phyloP scores from a whole-genome alignment of 1,284 basidiomycete genomes.

The Cystobasidium pallidum region DNA sequence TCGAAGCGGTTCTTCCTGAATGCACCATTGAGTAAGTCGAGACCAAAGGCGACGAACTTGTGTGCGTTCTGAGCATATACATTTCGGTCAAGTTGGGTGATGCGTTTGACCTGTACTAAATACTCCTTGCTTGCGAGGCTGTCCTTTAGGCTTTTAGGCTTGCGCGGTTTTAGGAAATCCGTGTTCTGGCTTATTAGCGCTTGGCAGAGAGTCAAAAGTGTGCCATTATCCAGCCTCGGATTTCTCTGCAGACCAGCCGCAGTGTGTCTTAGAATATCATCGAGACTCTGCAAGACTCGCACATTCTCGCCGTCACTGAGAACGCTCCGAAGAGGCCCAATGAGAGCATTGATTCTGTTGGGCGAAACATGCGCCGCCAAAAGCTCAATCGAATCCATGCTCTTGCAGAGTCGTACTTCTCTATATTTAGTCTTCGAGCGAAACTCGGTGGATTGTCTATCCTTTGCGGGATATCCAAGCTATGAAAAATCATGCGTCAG shows the following conservation, averaged over 20 bases:
- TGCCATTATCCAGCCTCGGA: conserved; percentile 68
- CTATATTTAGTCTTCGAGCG: conserved; percentile 79
- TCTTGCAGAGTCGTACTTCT: conserved; percentile 79
- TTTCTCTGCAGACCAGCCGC: conserved; percentile 85
- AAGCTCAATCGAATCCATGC: conserved; percentile 80
- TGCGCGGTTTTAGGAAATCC: conserved; percentile 63
- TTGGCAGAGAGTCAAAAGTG: conserved; percentile 81
- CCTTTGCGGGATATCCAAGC: conserved; percentile 90
- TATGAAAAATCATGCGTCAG: too few relatives aligned
- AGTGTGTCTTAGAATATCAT: conserved; percentile 84
- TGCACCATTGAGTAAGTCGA: conserved; percentile 88
- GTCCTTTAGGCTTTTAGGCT: conserved; percentile 51
- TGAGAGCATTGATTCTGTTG: conserved; percentile 71
- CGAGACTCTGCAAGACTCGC: conserved; percentile 81
- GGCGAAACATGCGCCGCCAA: conserved; percentile 77
- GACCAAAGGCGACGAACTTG: conserved; percentile 88
- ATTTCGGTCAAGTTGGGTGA: conserved; percentile 62
- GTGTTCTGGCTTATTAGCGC: conserved; percentile 90
- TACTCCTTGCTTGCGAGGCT: conserved; percentile 62
- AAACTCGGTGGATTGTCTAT: conserved; percentile 86
- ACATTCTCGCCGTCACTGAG: conserved; percentile 82
- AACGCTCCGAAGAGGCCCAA: conserved; percentile 79
- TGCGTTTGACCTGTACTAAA: conserved; percentile 66
- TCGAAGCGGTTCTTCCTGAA: conserved; percentile 84
- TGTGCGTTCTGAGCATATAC: conserved; percentile 79